phyloP scores from a whole-genome alignment of 1,284 basidiomycete genomes.

The Cryptococcus sp. region DNA sequence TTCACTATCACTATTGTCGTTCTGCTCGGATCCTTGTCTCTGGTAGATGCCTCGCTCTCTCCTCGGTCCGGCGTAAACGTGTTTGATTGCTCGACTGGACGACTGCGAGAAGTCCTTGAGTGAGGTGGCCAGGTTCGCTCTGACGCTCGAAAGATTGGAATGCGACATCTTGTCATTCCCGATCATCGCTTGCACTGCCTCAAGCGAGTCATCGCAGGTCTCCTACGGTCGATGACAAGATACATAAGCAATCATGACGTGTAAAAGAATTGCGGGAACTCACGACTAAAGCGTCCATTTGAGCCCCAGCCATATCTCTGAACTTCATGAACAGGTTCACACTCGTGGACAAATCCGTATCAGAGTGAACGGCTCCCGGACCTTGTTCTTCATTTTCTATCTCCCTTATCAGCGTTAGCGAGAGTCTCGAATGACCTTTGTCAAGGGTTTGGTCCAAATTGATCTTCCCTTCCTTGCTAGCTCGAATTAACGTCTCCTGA shows the following conservation, averaged over 20 bases:
- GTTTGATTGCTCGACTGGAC: slow-evolving; percentile 76
- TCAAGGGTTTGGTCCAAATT: slow-evolving; percentile 37
- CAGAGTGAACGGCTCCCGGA: slow-evolving; percentile 18
- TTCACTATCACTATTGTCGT: slow-evolving; percentile 4
- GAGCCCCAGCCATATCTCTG: slow-evolving; percentile 77
- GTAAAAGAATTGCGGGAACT: slow-evolving; percentile 35
- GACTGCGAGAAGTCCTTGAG: slow-evolving; percentile 65
- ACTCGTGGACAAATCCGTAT: slow-evolving; percentile 64
- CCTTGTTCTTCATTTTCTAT: slow-evolving; percentile 55
- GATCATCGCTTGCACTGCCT: slow-evolving; percentile 42
- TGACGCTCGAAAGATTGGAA: slow-evolving; percentile 64
- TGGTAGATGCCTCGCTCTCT: slow-evolving; percentile 34
- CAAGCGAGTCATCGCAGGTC: slow-evolving; percentile 45
- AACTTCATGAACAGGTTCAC: slow-evolving; percentile 78
- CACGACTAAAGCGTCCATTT: slow-evolving; percentile 75
- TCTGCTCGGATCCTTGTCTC: slow-evolving; percentile 5
- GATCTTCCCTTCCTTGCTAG: slow-evolving; percentile 63
- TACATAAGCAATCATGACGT: not conserved
- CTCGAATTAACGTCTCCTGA: slow-evolving; percentile 74
- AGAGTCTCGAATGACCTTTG: too few species aligned
- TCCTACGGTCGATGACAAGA: slow-evolving; percentile 19
- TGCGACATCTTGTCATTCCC: slow-evolving; percentile 1
- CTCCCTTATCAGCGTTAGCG: not conserved
- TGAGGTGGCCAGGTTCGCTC: slow-evolving; percentile 67
- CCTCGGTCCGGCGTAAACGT: slow-evolving; percentile 64